Evolutionary conservation across 2,329 filamentous ascomycete genomes (phyloP), one percentile per base, ranked within the genome.

Genomic region (Didymella lethalis): DNA sequence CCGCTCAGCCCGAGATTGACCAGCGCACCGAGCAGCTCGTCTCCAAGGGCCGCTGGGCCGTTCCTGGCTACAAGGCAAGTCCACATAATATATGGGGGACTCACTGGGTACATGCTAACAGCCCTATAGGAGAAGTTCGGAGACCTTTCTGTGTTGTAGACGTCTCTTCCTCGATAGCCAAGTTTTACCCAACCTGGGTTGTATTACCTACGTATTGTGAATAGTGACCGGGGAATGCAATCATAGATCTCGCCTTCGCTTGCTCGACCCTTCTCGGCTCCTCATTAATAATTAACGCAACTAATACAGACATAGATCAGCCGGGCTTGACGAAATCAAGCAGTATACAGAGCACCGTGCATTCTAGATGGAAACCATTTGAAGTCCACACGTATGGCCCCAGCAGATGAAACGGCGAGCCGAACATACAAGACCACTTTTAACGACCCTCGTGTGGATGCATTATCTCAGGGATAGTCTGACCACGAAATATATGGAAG

Each of bases 11-110:
- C 74, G 94, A 96, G 70, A 97, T 99, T 80, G 94, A 98, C 84
- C 89, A 97, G 88, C 96, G 96, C 87, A 97, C 94, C 73, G 84
- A 89, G 75, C 89, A 95, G 83, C 88, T 99, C 79, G 93, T 99
- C 68, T 92, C 92, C 81, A 97, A 96, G 90, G 94, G 94, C 80
- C 92, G 93, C 88, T 99, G 95, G 95, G 87, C 89, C 84, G 93
- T 97, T 77, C 93, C 95, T 66, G 95, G 95, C 79, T 99, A 99
- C 91, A 97, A 97, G 92, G 94, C 94, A 84, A 74, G 89, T 81
- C 63, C 16, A 32, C 26, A 26, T 12, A 11, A 26, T 16, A 20
- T 10, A 10, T 38, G 18, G 16, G 10, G 4, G 12, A 25, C 41
- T 2, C 1, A 38, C 16, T 23, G 16, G 18, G 25, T 40, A n/a